A percentile compares a stretch with the other conserved stretches of the same genome.
These are phyloP conservation scores for Colletotrichum tamarilloi DNA, from an alignment of 2,329 filamentous ascomycete genomes.

Conservation along the genomic window DNA sequence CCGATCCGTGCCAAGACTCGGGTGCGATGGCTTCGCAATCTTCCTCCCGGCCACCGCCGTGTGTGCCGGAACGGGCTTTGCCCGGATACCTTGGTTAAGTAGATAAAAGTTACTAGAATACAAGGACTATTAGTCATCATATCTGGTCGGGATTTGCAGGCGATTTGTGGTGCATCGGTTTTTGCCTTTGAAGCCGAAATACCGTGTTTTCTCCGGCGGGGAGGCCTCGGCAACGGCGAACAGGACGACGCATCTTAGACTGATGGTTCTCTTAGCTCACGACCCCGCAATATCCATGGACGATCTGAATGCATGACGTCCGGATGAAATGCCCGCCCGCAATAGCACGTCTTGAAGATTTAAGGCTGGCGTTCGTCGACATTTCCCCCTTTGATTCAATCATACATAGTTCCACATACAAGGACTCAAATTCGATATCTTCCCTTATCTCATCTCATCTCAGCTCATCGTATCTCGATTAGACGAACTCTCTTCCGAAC, in stretches of 20 bases:
- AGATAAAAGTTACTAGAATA: background rate
- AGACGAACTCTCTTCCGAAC: background rate
- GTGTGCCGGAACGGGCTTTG: background rate
- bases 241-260: constrained; percentile 1
- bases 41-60: background rate
- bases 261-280: constrained; percentile 29
- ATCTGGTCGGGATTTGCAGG: background rate
- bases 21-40: background rate
- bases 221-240: constrained; percentile 14
- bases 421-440: background rate
- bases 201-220: constrained; percentile 33
- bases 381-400: background rate
- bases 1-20: background rate
- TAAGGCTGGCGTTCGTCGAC: background rate
- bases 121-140: constrained; percentile 10
- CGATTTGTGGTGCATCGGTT: background rate
- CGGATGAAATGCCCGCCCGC: background rate
- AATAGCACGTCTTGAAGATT: background rate
- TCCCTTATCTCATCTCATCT: background rate
- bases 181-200: constrained; percentile 21
- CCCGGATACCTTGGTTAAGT: background rate
- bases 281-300: constrained; percentile 23
- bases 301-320: constrained; percentile 27
- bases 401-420: background rate
- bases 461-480: background rate